Base-by-base conservation (phyloP, 176 grass and related monocot species). In the Oryza coarctata region DNA sequence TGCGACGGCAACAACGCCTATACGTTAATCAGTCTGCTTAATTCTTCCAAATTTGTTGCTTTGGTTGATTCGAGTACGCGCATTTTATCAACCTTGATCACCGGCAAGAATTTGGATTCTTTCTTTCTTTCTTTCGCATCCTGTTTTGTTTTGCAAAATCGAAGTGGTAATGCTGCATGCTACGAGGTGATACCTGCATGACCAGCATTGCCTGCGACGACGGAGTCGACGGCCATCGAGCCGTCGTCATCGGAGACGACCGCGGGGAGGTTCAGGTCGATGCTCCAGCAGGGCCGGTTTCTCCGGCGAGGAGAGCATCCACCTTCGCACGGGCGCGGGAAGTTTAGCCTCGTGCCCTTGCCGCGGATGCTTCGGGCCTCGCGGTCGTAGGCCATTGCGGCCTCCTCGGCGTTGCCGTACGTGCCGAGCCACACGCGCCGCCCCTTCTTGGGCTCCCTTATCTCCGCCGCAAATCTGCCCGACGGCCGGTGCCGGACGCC, bases 381-480 rank as follows among this genome's bases (percentile, higher is more conserved):
- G 40, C 69, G 41, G 87, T 93, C 92, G 79, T 94, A 98, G 10
- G 88, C 86, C 2, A 82, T 66, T 35, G 88, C 92, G 70, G 95
- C 95, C 4, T 80, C 92, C 82, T 94, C 95, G 55, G 90, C 79
- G 34, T 75, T 93, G 72, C 80, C 47, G 79, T 86, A 93, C 4
- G 92, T 94, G 74, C 90, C 95, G 22, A 98, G 90, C 95, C 92
- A 95, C 62, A 81, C 82, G 9, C 95, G 95, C 15, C 82, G 71
- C 3, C 88, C 76, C 75, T 75, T 83, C 65, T 14, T 76, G 10
- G 84, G 86, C 44, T 98, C 88, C 3, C 92, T 82, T 78, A 94
- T 97, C 88, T 93, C 90, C 33, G 92, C 92, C 35, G 90, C 88
- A 84, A 82, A 90, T 49, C 80, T 91, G 5, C 92, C 86, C 64